phyloP scores from a whole-genome alignment of 2,329 filamentous ascomycete genomes.

The Colletotrichum liaoningense region DNA sequence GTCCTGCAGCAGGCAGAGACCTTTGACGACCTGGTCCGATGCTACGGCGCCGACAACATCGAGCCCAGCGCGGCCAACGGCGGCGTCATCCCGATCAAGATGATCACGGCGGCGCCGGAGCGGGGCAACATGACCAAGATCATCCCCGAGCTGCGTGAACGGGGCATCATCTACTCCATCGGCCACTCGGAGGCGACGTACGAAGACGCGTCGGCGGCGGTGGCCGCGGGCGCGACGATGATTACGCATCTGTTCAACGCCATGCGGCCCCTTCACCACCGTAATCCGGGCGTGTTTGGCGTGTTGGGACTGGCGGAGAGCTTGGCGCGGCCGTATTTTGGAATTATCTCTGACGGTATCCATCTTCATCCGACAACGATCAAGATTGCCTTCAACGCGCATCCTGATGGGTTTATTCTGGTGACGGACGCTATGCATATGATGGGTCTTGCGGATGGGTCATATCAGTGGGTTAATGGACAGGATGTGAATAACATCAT shows the following conservation, averaged over 20 bases:
- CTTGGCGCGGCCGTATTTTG: conserved; percentile 78
- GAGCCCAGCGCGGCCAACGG: conserved; percentile 42
- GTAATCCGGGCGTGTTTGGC: conserved; percentile 91
- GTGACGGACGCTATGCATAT: conserved; percentile 95
- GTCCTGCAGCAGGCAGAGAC: conserved; percentile 75
- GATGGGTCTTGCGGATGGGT: conserved; percentile 84
- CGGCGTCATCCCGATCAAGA: conserved; percentile 67
- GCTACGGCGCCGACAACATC: conserved; percentile 81
- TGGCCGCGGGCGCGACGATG: conserved; percentile 84
- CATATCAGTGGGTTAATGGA: conserved; percentile 87
- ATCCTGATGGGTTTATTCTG: conserved; percentile 86
- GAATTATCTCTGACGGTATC: conserved; percentile 90
- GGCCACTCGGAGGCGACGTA: conserved; percentile 91
- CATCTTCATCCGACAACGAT: conserved; percentile 90
- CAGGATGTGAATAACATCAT: conserved; percentile 67
- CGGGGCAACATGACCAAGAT: conserved; percentile 74
- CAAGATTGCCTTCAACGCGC: conserved; percentile 88
- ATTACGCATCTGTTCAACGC: conserved; percentile 96
- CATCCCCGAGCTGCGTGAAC: conserved; percentile 73
- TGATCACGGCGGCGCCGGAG: conserved; percentile 91
- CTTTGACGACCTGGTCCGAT: conserved; percentile 73
- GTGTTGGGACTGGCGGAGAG: conserved; percentile 77
- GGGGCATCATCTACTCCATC: conserved; percentile 81
- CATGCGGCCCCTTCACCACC: conserved; percentile 90
- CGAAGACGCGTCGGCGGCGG: conserved; percentile 79